Evolutionary conservation across 2,329 filamentous ascomycete species (phyloP).

Genomic region (Beauveria varroae): DNA sequence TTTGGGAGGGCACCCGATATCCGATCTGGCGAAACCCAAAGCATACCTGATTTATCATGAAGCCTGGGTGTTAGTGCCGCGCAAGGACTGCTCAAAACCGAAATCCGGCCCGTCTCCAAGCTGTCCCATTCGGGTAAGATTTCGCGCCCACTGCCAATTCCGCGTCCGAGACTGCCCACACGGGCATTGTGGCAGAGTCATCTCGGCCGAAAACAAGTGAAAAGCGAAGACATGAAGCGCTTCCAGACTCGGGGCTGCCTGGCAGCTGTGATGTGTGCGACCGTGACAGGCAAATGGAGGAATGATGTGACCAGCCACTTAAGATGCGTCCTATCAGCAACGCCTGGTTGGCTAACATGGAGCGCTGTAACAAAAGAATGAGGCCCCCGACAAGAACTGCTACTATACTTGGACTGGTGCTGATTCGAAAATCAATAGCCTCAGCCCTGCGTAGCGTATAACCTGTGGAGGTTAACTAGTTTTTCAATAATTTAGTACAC

Average conservation of each 20-base stretch:
- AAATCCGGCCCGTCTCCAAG: background rate
- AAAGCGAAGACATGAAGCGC: background rate
- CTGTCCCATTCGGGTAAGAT: background rate
- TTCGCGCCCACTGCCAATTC: background rate
- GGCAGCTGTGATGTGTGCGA: background rate
- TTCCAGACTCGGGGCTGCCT: background rate
- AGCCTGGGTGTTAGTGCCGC: background rate
- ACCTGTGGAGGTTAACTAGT: background rate
- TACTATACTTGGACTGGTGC: background rate
- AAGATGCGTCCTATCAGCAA: background rate
- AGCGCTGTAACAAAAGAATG: background rate
- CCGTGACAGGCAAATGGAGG: background rate
- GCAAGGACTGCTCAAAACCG: background rate
- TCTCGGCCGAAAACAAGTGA: background rate
- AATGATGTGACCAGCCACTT: too few species aligned
- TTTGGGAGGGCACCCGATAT: background rate
- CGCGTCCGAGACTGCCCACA: background rate
- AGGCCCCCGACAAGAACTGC: background rate
- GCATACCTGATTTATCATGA: background rate
- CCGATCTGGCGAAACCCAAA: background rate
- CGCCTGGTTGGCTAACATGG: background rate
- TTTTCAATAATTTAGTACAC: background rate
- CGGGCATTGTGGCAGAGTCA: background rate
- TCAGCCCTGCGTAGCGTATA: background rate
- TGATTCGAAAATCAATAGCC: background rate